Evolutionary conservation across 352 stramenopile species (phyloP).

Genomic region (Pythium rhizo-oryzae): DNA sequence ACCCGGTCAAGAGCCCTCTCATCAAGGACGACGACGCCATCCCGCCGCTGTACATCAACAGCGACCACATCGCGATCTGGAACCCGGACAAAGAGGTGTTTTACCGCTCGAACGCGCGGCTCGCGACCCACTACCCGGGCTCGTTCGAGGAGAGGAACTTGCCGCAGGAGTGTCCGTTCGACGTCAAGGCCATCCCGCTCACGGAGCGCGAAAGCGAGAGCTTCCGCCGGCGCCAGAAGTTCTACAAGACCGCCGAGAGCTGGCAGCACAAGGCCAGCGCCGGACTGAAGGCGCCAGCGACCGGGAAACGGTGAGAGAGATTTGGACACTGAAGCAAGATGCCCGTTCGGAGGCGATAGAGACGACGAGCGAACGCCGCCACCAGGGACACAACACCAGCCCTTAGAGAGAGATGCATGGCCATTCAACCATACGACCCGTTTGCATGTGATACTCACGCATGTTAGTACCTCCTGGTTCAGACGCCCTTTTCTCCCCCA

Average conservation of each 20-base stretch:
- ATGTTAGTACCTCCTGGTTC: no score
- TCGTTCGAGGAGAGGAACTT: slow-evolving; percentile 45
- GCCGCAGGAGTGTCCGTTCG: slow-evolving; percentile 57
- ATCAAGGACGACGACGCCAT: slow-evolving; percentile 21
- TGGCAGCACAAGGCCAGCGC: slow-evolving; percentile 14
- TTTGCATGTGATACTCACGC: no score
- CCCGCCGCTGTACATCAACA: slow-evolving; percentile 66
- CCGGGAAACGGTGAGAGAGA: background rate
- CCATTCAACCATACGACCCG: no score
- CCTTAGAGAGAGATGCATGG: no score
- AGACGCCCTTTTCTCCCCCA: no score
- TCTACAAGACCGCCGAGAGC: slow-evolving; percentile 32
- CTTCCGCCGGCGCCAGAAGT: slow-evolving; percentile 49
- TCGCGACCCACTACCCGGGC: slow-evolving; percentile 54
- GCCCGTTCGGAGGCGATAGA: background rate
- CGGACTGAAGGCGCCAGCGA: background rate
- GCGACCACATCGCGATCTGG: slow-evolving; percentile 51
- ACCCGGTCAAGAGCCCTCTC: slow-evolving; percentile 33
- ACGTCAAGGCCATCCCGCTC: slow-evolving; percentile 48
- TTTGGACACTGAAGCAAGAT: no score
- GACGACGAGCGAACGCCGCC: no score
- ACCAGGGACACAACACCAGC: no score
- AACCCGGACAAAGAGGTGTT: slow-evolving; percentile 42
- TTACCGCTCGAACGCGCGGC: slow-evolving; percentile 50
- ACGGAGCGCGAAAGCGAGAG: slow-evolving; percentile 37